These are phyloP conservation scores for Trapa bicornis DNA, from an alignment of 345 rosid genomes.

Conservation along the genomic window DNA sequence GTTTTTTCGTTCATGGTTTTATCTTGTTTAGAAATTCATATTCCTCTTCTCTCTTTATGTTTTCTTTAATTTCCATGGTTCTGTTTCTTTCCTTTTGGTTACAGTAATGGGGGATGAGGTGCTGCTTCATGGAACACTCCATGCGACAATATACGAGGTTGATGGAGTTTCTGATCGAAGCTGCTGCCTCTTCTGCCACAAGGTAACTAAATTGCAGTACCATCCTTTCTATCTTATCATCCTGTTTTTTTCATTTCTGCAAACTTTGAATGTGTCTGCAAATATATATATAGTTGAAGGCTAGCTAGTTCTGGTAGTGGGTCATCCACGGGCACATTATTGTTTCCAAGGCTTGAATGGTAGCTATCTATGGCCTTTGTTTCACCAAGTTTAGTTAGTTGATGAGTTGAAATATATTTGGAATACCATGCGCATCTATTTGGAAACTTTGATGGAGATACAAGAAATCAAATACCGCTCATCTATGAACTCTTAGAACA, in stretches of 20 bases:
- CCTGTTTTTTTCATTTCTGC: background rate
- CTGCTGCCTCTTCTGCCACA: conserved; percentile 20
- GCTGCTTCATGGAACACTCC: conserved; percentile 38
- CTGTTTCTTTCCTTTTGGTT: background rate
- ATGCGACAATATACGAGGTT: conserved; percentile 30
- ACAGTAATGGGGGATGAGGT: conserved; percentile 3
- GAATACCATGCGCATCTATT: no score
- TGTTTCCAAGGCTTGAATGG: background rate
- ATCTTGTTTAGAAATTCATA: background rate
- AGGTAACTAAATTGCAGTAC: conserved; percentile 14
- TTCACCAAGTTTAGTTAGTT: background rate
- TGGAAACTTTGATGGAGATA: no score
- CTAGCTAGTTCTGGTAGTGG: background rate
- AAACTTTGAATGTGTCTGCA: background rate
- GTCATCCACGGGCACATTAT: background rate
- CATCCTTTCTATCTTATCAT: background rate
- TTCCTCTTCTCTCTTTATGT: background rate
- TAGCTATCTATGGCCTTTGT: background rate
- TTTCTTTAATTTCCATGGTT: background rate
- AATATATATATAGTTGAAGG: no score
- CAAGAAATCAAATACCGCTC: background rate
- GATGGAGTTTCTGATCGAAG: conserved; percentile 13
- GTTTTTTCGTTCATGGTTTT: background rate
- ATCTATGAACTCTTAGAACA: no score
- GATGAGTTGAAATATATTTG: no score